phyloP scores from a whole-genome alignment of 305 asterid species.

The Stenogyne calaminthoides region DNA sequence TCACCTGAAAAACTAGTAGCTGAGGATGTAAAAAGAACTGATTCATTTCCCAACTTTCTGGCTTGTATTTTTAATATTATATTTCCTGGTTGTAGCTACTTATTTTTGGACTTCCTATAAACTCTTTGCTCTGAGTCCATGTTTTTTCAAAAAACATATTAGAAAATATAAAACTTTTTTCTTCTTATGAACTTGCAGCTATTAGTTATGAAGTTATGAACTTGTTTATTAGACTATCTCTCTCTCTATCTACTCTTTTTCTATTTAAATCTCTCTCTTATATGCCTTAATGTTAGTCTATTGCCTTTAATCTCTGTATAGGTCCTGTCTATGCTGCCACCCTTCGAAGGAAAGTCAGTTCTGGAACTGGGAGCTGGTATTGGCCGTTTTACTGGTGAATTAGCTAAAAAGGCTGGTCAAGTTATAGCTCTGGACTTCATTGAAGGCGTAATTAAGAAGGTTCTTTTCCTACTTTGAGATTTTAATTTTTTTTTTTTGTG shows the following conservation, averaged over 20 bases:
- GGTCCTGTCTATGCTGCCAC: conserved; percentile 91
- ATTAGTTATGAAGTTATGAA: too few species aligned
- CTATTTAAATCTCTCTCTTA: not conserved
- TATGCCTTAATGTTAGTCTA: not conserved
- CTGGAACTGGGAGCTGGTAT: conserved; percentile 99
- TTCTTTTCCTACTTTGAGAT: conserved; percentile 31
- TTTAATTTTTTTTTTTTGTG: not conserved
- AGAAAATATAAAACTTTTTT: not conserved
- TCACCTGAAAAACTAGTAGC: not conserved
- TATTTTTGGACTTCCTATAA: not conserved
- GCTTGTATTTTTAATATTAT: not conserved
- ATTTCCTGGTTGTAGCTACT: conserved; percentile 5
- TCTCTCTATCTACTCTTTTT: not conserved
- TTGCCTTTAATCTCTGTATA: conserved; percentile 21
- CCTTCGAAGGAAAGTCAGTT: conserved; percentile 76
- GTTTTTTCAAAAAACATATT: not conserved
- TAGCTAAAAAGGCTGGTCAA: conserved; percentile 72
- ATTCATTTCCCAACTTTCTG: not conserved
- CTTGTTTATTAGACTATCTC: not conserved
- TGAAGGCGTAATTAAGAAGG: conserved; percentile 84
- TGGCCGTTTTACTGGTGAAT: conserved; percentile 95
- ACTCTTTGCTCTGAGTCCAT: not conserved
- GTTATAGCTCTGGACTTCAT: conserved; percentile 87
- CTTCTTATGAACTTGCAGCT: not conserved
- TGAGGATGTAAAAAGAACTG: not conserved